Evolutionary conservation across 73 alveolate species (phyloP), one percentile per base, ranked within the genome.

Genomic region (Blepharisma japonicum): DNA sequence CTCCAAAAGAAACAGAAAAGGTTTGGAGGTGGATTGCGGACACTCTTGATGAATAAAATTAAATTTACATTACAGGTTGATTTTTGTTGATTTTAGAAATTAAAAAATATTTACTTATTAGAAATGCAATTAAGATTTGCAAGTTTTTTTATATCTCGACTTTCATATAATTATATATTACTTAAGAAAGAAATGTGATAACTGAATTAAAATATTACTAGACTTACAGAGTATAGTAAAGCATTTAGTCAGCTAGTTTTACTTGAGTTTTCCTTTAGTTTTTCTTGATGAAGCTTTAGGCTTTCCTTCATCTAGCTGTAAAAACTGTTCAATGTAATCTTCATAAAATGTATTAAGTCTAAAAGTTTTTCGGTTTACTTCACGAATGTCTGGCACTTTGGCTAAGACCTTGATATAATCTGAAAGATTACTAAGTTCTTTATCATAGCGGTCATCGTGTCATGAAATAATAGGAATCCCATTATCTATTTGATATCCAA

Each of bases 391-490:
- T 6, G 70, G 55, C 21, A 45, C 70, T 39, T 80, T 21, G 7
- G 81, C 71, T 3, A 88, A 79, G 55, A 72, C 27, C 45, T 51
- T 66, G 6, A 87, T 71, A 45, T 84, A 91, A 18, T 91, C 82
- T 8, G 78, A 61, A 20, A 89, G 70, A 78, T 83, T 80, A 48
- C 77, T 71, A 49, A 94, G 81, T 77, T 88, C 95, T 50, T 81
- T 61, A 77, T 88, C 95, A 18, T 86, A 78, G 56, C 54, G 68
- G 80, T 88, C 92, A 45, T 61, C 84, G 45, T 88, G 78, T 86
- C 92, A 88, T 23, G 90, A 88, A 1, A 84, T 71, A 18, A 88
- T 88, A 49, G 95, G 95, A 11, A 88, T 77, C 21, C 95, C 95
- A 53, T 88, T 88, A 25, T 72, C 85, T 7, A 88, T 77, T 49